phyloP scores from a whole-genome alignment of 768 basidiomycete genomes.

The button mushroom (Agaricus bisporus) region DNA sequence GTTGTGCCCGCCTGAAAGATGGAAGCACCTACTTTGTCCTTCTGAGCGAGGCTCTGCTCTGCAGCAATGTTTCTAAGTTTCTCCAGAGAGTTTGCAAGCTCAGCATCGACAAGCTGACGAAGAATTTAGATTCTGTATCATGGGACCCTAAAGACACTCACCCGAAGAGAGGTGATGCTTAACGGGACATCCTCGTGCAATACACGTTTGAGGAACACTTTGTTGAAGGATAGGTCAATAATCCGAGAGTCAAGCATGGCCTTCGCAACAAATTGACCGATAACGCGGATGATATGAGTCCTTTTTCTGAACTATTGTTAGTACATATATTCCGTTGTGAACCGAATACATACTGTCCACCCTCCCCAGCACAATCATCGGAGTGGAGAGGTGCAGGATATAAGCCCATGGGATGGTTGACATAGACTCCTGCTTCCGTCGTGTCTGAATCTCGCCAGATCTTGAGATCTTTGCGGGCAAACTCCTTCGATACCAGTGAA shows the following conservation, averaged over 20 bases:
- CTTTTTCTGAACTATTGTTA: slow-evolving; percentile 51
- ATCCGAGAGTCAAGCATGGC: slow-evolving; percentile 96
- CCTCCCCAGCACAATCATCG: slow-evolving; percentile 66
- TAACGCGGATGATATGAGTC: slow-evolving; percentile 79
- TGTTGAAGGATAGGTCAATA: slow-evolving; percentile 93
- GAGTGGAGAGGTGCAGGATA: slow-evolving; percentile 80
- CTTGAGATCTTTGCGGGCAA: slow-evolving; percentile 81
- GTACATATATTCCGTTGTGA: not conserved
- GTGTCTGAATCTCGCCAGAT: slow-evolving; percentile 89
- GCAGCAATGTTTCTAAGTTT: slow-evolving; percentile 69
- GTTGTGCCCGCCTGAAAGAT: not conserved
- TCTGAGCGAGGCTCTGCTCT: slow-evolving; percentile 30
- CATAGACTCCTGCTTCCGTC: slow-evolving; percentile 56
- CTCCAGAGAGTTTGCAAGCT: slow-evolving; percentile 78
- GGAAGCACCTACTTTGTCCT: slow-evolving; percentile 45
- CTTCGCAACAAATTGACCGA: slow-evolving; percentile 96
- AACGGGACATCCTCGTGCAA: slow-evolving; percentile 83
- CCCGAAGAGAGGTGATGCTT: slow-evolving; percentile 78
- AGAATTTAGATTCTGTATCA: slow-evolving; percentile 10
- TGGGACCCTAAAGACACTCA: slow-evolving; percentile 22
- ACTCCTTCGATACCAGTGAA: slow-evolving; percentile 93
- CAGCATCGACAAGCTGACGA: slow-evolving; percentile 71
- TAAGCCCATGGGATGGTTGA: slow-evolving; percentile 78
- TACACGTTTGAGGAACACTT: slow-evolving; percentile 87
- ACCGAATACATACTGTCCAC: slow-evolving; percentile 55